These are phyloP conservation scores for Hymenoscyphus fraxineus DNA, from an alignment of 2,329 filamentous ascomycete genomes.

Conservation along the genomic window DNA sequence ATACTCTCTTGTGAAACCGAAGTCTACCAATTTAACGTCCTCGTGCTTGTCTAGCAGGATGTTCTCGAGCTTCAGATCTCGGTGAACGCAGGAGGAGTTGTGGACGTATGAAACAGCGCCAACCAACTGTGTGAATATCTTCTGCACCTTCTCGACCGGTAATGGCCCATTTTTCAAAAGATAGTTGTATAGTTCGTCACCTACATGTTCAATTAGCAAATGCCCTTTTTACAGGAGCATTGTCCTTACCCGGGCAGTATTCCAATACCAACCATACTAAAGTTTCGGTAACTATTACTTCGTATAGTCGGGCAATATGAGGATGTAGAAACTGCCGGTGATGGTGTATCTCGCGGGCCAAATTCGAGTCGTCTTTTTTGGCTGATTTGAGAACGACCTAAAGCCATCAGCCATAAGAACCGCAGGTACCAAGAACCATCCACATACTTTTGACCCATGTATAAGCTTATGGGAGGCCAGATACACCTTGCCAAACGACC, in stretches of 20 bases:
- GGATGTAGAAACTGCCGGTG: conserved; percentile 97
- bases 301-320: conserved; percentile 93
- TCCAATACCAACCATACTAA: conserved; percentile 96
- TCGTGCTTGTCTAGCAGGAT: conserved; percentile 94
- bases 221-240: conserved; percentile 26
- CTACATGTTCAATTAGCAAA: conserved; percentile 42
- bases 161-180: conserved; percentile 83
- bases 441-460: conserved; percentile 86
- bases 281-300: conserved; percentile 94
- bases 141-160: conserved; percentile 81
- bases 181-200: conserved; percentile 96
- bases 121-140: conserved; percentile 92
- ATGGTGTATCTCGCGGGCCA: conserved; percentile 96
- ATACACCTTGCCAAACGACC: conserved; percentile 98
- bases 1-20: conserved; percentile 96
- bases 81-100: conserved; percentile 90
- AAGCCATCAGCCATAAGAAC: conserved; percentile 18
- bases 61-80: conserved; percentile 94
- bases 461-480: conserved; percentile 94
- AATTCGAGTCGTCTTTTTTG: conserved; percentile 91
- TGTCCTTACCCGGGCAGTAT: conserved; percentile 76
- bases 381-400: conserved; percentile 98
- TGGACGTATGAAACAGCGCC: conserved; percentile 95
- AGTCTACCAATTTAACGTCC: conserved; percentile 96
- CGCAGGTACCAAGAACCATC: background rate